Percentiles rank a stretch among this genome's conserved stretches.
These are phyloP conservation scores for Pyrus pyrifolia DNA, from an alignment of 306 rosid species.

Conservation along the genomic window DNA sequence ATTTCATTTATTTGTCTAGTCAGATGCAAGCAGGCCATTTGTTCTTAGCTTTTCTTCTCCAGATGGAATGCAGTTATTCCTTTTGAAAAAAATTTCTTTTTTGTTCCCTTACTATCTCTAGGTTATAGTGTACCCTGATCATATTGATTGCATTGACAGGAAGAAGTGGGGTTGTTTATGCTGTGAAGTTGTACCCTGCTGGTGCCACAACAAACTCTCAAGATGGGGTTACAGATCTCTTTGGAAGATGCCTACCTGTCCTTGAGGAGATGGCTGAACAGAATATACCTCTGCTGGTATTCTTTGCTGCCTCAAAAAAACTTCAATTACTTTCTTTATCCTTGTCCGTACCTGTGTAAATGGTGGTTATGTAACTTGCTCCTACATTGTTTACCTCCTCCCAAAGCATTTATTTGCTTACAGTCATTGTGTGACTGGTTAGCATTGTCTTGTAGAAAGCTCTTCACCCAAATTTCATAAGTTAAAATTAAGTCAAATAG, in stretches of 20 bases:
- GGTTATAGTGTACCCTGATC: not conserved
- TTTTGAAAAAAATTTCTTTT: not conserved
- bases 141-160: conserved; percentile 34
- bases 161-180: conserved; percentile 65
- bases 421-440: not conserved
- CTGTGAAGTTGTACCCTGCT: conserved; percentile 89
- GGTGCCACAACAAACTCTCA: conserved; percentile 95
- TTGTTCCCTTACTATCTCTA: not conserved
- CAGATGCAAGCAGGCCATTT: not conserved
- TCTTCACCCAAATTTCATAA: not conserved
- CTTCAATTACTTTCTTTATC: not conserved
- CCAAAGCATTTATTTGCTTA: not conserved
- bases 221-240: conserved; percentile 85
- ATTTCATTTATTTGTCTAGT: not conserved
- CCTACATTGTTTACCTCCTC: not conserved
- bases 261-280: conserved; percentile 81
- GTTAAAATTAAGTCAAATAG: not conserved
- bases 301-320: not conserved
- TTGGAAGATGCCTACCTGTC: conserved; percentile 74
- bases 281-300: conserved; percentile 73
- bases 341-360: not conserved
- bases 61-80: not conserved
- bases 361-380: not conserved
- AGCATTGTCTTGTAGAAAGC: not conserved
- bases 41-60: not conserved